Evolutionary conservation across 495 filamentous ascomycete species (phyloP).

Genomic region (Aspergillus coremiiformis): DNA sequence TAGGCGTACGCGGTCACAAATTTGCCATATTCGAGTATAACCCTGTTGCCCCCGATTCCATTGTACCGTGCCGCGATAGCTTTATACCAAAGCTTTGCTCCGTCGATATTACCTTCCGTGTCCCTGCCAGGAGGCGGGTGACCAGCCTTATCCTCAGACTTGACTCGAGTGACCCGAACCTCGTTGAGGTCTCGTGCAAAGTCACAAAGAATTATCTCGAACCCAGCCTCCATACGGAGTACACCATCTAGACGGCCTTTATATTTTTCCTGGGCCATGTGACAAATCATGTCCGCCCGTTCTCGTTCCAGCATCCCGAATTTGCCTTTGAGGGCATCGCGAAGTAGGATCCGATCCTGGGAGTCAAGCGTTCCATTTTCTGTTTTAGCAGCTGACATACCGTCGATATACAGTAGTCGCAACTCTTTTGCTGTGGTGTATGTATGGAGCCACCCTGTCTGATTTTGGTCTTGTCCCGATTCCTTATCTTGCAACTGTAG

Average conservation of each 20-base stretch:
- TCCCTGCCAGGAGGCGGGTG: conserved; percentile 7
- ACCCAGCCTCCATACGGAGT: conserved; percentile 61
- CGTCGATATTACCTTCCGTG: background rate
- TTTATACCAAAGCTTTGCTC: conserved; percentile 20
- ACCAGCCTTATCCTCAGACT: conserved; percentile 7
- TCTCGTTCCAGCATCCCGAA: conserved; percentile 27
- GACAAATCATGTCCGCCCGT: conserved; percentile 45
- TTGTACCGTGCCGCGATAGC: conserved; percentile 50
- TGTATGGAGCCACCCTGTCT: conserved; percentile 45
- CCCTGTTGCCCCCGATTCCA: conserved; percentile 48
- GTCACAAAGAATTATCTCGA: conserved; percentile 62
- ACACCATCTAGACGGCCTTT: conserved; percentile 49
- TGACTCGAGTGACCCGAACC: conserved; percentile 23
- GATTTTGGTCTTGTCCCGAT: background rate
- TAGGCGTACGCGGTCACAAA: conserved; percentile 55
- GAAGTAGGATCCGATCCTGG: conserved; percentile 46
- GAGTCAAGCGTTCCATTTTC: conserved; percentile 51
- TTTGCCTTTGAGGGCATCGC: conserved; percentile 2
- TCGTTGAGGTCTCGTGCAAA: conserved; percentile 40
- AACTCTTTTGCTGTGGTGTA: conserved; percentile 44
- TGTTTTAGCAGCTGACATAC: conserved; percentile 50
- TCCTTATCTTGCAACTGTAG: background rate
- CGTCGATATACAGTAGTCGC: conserved; percentile 53
- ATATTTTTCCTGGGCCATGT: conserved; percentile 39
- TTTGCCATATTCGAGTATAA: conserved; percentile 50